These are phyloP conservation scores for Ceratobasidium papillatum DNA, from an alignment of 1,284 basidiomycete species.

Conservation along the genomic window DNA sequence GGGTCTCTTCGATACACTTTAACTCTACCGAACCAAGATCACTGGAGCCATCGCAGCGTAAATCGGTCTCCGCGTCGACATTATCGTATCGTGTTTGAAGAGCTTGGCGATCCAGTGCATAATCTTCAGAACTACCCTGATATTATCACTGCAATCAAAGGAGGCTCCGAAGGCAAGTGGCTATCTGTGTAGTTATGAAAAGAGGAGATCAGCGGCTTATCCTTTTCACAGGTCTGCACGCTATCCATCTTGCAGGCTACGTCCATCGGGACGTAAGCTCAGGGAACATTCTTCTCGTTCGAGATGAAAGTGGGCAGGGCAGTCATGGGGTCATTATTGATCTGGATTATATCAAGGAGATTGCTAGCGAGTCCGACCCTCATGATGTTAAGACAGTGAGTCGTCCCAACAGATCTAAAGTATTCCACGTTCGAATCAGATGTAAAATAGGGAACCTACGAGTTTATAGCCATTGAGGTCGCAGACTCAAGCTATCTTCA, in stretches of 20 bases:
- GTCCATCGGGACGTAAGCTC: slow-evolving; percentile 37
- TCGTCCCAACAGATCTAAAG: too few species aligned
- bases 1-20: background rate
- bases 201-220: background rate
- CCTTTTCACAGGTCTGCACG: background rate
- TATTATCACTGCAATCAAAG: background rate
- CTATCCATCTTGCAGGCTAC: background rate
- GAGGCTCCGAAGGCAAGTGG: slow-evolving; percentile 1
- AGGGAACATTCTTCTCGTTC: slow-evolving; percentile 34
- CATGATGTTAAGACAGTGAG: slow-evolving; percentile 14
- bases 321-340: slow-evolving; percentile 9
- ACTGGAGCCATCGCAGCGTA: background rate
- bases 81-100: slow-evolving; percentile 36
- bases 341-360: slow-evolving; percentile 15
- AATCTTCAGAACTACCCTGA: slow-evolving; percentile 2
- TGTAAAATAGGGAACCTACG: too few species aligned
- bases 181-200: too few species aligned
- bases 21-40: background rate
- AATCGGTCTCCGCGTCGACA: background rate
- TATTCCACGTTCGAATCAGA: too few species aligned
- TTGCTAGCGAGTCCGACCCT: background rate
- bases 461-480: too few species aligned
- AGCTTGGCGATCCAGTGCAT: slow-evolving; percentile 10
- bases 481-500: too few species aligned
- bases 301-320: background rate